A percentile compares a stretch with the other conserved stretches of the same genome.
Conservation (phyloP, 805 yeast genomes). For the Candida pseudoglaebosa region DNA sequence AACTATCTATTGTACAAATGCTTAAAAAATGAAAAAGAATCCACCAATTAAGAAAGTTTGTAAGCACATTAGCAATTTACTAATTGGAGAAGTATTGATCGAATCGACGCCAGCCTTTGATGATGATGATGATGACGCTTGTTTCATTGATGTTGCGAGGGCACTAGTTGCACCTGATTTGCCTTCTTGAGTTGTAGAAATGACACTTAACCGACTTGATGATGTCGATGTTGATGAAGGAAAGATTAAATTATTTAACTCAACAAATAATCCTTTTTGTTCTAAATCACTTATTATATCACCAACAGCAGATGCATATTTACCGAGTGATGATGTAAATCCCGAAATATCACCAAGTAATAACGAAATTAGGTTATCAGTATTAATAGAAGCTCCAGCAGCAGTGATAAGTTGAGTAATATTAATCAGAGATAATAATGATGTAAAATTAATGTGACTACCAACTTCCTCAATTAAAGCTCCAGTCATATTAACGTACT, state of each 20-base stretch:
- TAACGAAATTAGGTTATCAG: constrained; percentile 6
- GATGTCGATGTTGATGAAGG: constrained; percentile 16
- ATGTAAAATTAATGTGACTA: constrained; percentile 23
- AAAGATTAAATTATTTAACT: constrained; percentile 34
- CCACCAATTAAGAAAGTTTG: too few relatives aligned
- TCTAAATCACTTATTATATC: constrained; percentile 31
- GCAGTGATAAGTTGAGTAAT: constrained; percentile 20
- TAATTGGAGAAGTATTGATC: too few relatives aligned
- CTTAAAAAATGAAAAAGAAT: too few relatives aligned
- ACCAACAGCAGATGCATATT: constrained; percentile 28
- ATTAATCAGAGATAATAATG: constrained; percentile 18
- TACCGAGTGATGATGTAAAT: constrained; percentile 19
- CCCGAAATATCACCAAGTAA: constrained; percentile 11
- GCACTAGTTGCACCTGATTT: constrained; percentile 1
- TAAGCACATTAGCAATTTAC: too few relatives aligned
- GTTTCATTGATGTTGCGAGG: constrained; percentile 3
- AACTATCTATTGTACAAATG: too few relatives aligned
- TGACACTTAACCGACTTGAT: constrained; percentile 6
- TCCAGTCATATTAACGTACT: constrained; percentile 35
- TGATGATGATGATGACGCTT: constrained; percentile 6
- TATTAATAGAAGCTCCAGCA: constrained; percentile 13
- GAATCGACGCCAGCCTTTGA: constrained; percentile 8
- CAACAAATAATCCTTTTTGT: constrained; percentile 48
- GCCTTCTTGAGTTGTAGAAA: constrained; percentile 2
- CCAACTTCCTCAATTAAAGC: constrained; percentile 27